Conservation (phyloP, 495 filamentous ascomycete genomes). For the Cercophora newfieldiana region DNA sequence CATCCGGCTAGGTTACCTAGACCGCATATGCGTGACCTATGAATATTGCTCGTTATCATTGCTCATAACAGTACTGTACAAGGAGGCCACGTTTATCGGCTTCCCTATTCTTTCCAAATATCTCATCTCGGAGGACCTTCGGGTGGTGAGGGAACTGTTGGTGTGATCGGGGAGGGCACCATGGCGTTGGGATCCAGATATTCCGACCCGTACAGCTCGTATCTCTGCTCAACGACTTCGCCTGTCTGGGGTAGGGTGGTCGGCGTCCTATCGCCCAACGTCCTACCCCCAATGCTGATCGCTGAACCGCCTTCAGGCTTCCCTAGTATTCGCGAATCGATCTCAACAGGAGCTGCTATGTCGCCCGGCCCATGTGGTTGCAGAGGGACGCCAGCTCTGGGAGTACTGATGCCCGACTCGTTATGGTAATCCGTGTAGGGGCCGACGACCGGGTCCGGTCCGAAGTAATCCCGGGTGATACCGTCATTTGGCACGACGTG, state of each 20-base stretch:
- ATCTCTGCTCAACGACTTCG: conserved; percentile 16
- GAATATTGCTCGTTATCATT: background rate
- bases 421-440: conserved; percentile 34
- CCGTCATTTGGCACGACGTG: conserved; percentile 25
- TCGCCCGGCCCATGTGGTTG: conserved; percentile 34
- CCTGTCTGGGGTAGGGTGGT: background rate
- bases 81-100: background rate
- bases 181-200: background rate
- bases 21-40: background rate
- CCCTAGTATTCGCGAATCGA: conserved; percentile 26
- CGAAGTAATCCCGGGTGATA: conserved; percentile 35
- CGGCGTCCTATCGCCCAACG: background rate
- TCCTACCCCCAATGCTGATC: background rate
- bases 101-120: background rate
- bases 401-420: conserved; percentile 21
- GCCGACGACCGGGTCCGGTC: conserved; percentile 34
- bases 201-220: conserved; percentile 33
- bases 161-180: conserved; percentile 2
- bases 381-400: conserved; percentile 26
- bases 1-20: background rate
- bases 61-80: background rate
- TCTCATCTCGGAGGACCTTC: background rate
- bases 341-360: conserved; percentile 38
- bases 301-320: background rate
- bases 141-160: background rate